These are phyloP conservation scores for Bothriochloa decipiens DNA, from an alignment of 176 grass and related monocot genomes.

Conservation along the genomic window DNA sequence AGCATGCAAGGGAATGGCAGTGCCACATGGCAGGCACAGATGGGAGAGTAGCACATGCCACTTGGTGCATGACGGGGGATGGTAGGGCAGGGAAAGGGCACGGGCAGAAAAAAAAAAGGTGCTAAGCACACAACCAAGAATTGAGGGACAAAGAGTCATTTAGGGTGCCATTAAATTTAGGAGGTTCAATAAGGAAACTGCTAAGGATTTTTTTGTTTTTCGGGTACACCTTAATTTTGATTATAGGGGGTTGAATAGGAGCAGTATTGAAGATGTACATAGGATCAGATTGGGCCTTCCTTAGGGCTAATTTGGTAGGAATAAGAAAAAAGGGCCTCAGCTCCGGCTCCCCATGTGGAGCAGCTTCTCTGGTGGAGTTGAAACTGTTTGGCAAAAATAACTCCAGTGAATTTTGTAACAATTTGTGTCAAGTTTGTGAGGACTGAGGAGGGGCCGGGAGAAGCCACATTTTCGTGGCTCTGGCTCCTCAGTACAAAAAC, in stretches of 20 bases:
- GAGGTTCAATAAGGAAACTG: not conserved
- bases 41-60: not conserved
- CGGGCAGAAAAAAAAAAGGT: not conserved
- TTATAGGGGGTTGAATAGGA: not conserved
- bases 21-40: not conserved
- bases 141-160: not conserved
- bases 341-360: too few species aligned
- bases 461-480: too few species aligned
- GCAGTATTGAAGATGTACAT: not conserved
- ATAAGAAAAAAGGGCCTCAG: too few species aligned
- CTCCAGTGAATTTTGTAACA: not conserved
- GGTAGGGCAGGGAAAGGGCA: not conserved
- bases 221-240: not conserved
- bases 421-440: not conserved
- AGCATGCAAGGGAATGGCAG: not conserved
- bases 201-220: not conserved
- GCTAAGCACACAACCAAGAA: not conserved
- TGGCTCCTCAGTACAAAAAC: too few species aligned
- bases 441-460: too few species aligned
- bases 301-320: too few species aligned
- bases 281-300: not conserved
- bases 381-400: not conserved
- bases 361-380: too few species aligned
- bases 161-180: not conserved
- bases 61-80: not conserved